Evolutionary conservation across 1,284 basidiomycete genomes (phyloP), one percentile per base, ranked within the genome.

Genomic region (Ganoderma boninense): DNA sequence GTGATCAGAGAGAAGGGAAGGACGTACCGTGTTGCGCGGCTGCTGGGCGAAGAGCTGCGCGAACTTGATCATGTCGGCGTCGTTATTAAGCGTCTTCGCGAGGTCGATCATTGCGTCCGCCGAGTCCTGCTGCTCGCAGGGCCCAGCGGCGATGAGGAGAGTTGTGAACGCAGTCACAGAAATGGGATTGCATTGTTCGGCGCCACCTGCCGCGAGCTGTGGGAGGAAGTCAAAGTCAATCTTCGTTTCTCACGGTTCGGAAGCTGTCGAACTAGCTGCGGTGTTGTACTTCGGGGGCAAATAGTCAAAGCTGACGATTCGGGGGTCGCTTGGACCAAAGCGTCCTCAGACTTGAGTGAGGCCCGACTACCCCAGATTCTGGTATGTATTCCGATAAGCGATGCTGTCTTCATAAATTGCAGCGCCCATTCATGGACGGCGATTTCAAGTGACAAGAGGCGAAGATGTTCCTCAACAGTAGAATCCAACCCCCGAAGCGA

Each of bases 21-120:
- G 26, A 76, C 83, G 63, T 72, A 83, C 82, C 46, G 82, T 77
- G 77, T 85, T 86, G 64, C 84, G 80, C n/a, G 90, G 87, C 77
- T 91, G 90, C 77, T 91, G 89, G 13, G 81, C 84, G 73, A 89
- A 91, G 68, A 90, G 82, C 77, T 91, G 89, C 0, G 89, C 81
- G 64, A 89, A 80, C 52, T 77, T 79, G 80, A 91, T 88, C 89
- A 90, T 90, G 65, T 86, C 82, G 1, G 85, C 67, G 72, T 87
- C 81, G 76, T 83, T 89, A 69, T 86, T 85, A 63, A 91, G 84
- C 26, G 82, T 77, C 78, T 90, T 90, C 46, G 87, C 87, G 40
- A 91, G 84, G 75, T 87, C 84, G 69, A 92, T 83, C 87, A 91
- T 89, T 20, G 77, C 75, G 75, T 92, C 90, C 11, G 87, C 90